A percentile compares a stretch with the other conserved stretches of the same genome.
Evolutionary conservation across 2,329 filamentous ascomycete genomes (phyloP).

Genomic region (Neopestalotiopsis sp.): DNA sequence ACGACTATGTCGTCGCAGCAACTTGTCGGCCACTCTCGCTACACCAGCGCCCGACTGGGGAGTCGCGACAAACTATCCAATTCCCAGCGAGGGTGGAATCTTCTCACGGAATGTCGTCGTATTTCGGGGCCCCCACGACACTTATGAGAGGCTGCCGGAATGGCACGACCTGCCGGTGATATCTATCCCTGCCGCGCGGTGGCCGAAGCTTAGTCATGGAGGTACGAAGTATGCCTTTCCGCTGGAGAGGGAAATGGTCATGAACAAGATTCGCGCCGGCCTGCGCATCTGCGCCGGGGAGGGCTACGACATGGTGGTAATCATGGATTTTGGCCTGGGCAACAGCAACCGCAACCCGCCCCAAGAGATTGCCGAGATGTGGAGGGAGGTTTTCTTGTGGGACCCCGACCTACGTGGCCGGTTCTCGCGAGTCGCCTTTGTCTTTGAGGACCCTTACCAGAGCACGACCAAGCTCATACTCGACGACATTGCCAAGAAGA

Average conservation of each 20-base stretch:
- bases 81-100: slow-evolving; percentile 72
- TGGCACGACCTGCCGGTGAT: slow-evolving; percentile 72
- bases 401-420: slow-evolving; percentile 67
- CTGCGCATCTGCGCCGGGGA: slow-evolving; percentile 71
- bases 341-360: slow-evolving; percentile 69
- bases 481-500: slow-evolving; percentile 61
- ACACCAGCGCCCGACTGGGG: slow-evolving; percentile 60
- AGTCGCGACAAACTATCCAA: slow-evolving; percentile 66
- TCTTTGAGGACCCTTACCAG: slow-evolving; percentile 63
- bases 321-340: slow-evolving; percentile 69
- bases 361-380: slow-evolving; percentile 67
- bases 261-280: slow-evolving; percentile 73
- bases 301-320: slow-evolving; percentile 60
- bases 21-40: slow-evolving; percentile 70
- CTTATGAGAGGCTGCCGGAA: slow-evolving; percentile 61
- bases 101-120: slow-evolving; percentile 75
- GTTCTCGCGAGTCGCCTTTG: slow-evolving; percentile 66
- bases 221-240: slow-evolving; percentile 74
- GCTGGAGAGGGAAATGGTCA: slow-evolving; percentile 73
- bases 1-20: slow-evolving; percentile 75
- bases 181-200: slow-evolving; percentile 72
- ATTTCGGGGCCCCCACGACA: slow-evolving; percentile 72
- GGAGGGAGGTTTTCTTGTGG: slow-evolving; percentile 68
- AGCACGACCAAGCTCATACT: slow-evolving; percentile 58
- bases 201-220: slow-evolving; percentile 73